Evolutionary conservation across 1,139 yeast species (phyloP), one percentile per base, ranked within the genome.

Genomic region (Yamadazyma sp.): DNA sequence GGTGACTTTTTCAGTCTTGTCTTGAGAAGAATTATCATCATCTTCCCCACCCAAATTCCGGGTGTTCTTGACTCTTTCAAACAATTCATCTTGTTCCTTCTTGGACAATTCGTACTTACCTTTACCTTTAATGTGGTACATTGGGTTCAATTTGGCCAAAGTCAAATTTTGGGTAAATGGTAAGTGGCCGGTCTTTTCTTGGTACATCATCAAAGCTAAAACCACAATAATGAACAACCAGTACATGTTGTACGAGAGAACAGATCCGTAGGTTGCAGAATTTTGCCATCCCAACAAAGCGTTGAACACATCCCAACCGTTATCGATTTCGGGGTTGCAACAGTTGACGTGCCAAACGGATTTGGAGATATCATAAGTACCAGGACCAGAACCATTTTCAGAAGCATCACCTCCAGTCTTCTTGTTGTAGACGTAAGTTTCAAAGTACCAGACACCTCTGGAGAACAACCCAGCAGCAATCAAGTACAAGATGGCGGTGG

Each of bases 311-410:
- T 86, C 94, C 96, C 96, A 89, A 67, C 94, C 94, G 46, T 87
- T 83, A 59, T 88, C 95, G 36, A 73, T 73, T 63, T 83, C 87
- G 27, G 95, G 95, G 66, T 87, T 88, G 69, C 96, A 89, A 67
- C 96, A 89, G 72, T 89, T 88, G 46, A 89, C 91, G 62, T 89
- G 97, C 88, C 95, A 89, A 14, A 89, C 96, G 7, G 87, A 66
- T 55, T 77, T 74, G 42, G 71, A 55, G 51, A 88, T 79, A 61
- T 89, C 83, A 62, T 89, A 89, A 31, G 96, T 82, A 56, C 97
- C 97, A 36, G 95, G 91, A 51, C 97, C 97, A 38, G 87, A 78
- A 51, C 97, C 96, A 51, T 73, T 69, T 66, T 89, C 97, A 31
- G 92, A 73, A 29, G 95, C 94, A 66, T 88, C 96, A 66, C 88